phyloP scores from a whole-genome alignment of 176 grass and related monocot genomes.

The Aegilops tauschii region DNA sequence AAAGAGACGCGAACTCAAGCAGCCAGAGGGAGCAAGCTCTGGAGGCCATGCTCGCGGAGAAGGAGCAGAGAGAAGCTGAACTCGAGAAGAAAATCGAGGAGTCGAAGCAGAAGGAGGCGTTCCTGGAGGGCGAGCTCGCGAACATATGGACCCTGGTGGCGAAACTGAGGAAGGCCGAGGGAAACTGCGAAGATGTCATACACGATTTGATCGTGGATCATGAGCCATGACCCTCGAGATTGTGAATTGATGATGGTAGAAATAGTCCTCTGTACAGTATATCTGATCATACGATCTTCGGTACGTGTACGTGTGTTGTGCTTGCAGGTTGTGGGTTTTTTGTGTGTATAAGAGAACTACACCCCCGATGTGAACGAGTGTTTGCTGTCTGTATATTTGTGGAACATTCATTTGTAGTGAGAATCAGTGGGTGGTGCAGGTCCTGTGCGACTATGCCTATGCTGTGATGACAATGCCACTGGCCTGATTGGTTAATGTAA shows the following conservation, averaged over 20 bases:
- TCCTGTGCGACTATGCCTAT: too few relatives aligned
- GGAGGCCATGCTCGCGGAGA: slow-evolving; percentile 55
- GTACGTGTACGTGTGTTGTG: background rate
- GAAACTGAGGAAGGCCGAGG: slow-evolving; percentile 74
- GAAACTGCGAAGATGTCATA: slow-evolving; percentile 28
- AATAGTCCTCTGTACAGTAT: background rate
- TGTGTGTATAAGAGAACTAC: slow-evolving; percentile 5
- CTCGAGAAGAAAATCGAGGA: slow-evolving; percentile 75
- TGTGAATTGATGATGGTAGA: background rate
- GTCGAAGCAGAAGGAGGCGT: slow-evolving; percentile 83
- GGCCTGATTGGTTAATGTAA: background rate
- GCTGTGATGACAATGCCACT: background rate
- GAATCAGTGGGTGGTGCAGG: background rate
- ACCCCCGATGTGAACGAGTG: background rate
- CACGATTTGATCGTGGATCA: slow-evolving; percentile 20
- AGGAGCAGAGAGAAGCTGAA: slow-evolving; percentile 79
- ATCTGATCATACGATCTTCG: background rate
- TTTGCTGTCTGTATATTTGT: background rate
- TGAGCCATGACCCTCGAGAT: background rate
- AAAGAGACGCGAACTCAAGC: slow-evolving; percentile 49
- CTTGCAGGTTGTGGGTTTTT: slow-evolving; percentile 2
- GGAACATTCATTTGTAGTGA: background rate
- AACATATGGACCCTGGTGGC: slow-evolving; percentile 97
- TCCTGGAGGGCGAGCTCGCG: slow-evolving; percentile 86
- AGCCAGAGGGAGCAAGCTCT: slow-evolving; percentile 60